Conservation (phyloP, 164 flowering plant species). For the Vitis vinifera region DNA sequence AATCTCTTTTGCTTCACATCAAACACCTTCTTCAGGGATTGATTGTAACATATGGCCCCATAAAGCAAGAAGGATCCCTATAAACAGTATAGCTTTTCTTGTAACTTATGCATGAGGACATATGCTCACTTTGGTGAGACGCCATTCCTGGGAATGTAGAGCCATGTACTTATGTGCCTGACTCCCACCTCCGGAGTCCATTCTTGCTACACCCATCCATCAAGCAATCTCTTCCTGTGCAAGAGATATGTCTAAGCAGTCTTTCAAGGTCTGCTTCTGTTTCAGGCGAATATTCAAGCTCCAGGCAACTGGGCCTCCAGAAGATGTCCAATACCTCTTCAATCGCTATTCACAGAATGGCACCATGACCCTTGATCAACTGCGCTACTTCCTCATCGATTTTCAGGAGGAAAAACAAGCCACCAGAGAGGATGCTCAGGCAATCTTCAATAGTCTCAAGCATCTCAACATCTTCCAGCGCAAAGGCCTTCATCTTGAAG, state of each 20-base stretch:
- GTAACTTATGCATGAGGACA: constrained; percentile 6
- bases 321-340: constrained; percentile 23
- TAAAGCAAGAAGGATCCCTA: constrained; percentile 1
- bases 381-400: constrained; percentile 25
- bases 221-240: background rate
- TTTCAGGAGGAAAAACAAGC: constrained; percentile 22
- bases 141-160: constrained; percentile 6
- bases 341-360: constrained; percentile 25
- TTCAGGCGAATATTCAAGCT: constrained; percentile 28
- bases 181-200: background rate
- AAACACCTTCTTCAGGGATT: too few relatives aligned
- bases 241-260: constrained; percentile 16
- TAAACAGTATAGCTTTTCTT: background rate
- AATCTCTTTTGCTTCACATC: constrained; percentile 1
- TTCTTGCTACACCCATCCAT: background rate
- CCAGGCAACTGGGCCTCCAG: constrained; percentile 26
- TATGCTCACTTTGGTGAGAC: constrained; percentile 18
- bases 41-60: too few relatives aligned
- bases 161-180: background rate
- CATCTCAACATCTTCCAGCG: constrained; percentile 32
- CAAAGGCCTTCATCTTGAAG: constrained; percentile 29
- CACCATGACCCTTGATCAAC: constrained; percentile 27
- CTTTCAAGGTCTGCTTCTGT: constrained; percentile 25
- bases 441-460: constrained; percentile 29
- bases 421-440: constrained; percentile 27